phyloP scores from a whole-genome alignment of 805 yeast genomes.

The Candida maris region DNA sequence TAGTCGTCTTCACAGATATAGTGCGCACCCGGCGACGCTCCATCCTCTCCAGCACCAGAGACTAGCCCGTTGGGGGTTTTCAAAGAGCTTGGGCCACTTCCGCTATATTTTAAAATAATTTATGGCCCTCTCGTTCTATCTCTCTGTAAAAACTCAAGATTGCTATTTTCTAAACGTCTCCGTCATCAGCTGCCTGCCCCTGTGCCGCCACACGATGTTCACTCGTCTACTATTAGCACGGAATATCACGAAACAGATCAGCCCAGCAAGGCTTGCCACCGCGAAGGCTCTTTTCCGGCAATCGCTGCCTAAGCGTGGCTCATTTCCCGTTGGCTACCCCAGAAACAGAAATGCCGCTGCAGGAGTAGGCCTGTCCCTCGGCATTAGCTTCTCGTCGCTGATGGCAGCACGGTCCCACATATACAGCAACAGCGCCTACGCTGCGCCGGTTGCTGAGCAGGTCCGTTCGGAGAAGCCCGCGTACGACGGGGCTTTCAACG shows the following conservation, averaged over 20 bases:
- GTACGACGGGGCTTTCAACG: conserved; percentile 39
- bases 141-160: too few species aligned
- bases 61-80: too few species aligned
- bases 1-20: too few species aligned
- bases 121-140: too few species aligned
- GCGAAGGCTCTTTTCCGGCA: neutral
- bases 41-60: too few species aligned
- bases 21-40: too few species aligned
- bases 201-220: neutral
- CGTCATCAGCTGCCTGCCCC: too few species aligned
- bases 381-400: conserved; percentile 20
- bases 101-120: too few species aligned
- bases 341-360: conserved; percentile 3
- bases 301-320: neutral
- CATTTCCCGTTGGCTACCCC: conserved; percentile 1
- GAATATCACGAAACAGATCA: neutral
- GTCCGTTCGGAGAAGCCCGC: conserved; percentile 17
- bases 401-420: conserved; percentile 17
- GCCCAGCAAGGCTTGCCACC: neutral
- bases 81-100: too few species aligned
- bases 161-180: too few species aligned
- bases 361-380: conserved; percentile 16
- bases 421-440: conserved; percentile 21
- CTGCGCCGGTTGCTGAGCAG: conserved; percentile 2
- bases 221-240: neutral